Percentiles rank a stretch among this genome's conserved stretches.
These are phyloP conservation scores for Beverwykella pulmonaria DNA, from an alignment of 495 filamentous ascomycete species.

Conservation along the genomic window DNA sequence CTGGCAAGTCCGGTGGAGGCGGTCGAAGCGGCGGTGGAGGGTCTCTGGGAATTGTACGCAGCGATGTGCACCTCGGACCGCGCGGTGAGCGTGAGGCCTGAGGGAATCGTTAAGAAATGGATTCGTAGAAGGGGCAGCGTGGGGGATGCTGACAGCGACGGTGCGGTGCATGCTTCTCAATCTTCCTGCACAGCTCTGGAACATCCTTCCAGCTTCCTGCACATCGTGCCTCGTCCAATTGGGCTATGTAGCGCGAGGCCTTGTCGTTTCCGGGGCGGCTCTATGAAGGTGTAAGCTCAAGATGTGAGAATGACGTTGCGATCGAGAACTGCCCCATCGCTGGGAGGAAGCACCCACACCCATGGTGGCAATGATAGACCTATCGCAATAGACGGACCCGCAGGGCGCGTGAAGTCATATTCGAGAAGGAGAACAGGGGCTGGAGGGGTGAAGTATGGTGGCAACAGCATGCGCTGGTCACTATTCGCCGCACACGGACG, in stretches of 20 bases:
- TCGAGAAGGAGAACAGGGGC: constrained; percentile 13
- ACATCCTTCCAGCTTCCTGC: constrained; percentile 86
- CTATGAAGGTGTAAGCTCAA: constrained; percentile 24
- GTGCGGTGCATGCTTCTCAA: constrained; percentile 89
- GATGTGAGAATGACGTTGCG: constrained; percentile 33
- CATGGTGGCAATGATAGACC: constrained; percentile 32
- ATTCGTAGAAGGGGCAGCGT: background rate
- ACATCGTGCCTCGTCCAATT: constrained; percentile 83
- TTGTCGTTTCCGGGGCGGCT: constrained; percentile 57
- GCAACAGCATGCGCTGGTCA: background rate
- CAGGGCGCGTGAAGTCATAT: constrained; percentile 19
- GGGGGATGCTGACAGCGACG: constrained; percentile 67
- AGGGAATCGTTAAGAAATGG: background rate
- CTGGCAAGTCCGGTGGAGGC: constrained; percentile 59
- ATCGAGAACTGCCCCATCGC: background rate
- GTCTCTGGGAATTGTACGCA: constrained; percentile 45
- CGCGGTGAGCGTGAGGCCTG: constrained; percentile 77
- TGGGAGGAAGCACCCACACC: constrained; percentile 23
- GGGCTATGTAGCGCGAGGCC: constrained; percentile 74
- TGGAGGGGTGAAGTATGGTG: background rate
- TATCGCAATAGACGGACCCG: constrained; percentile 20
- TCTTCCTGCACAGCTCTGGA: constrained; percentile 86
- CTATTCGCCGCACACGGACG: background rate
- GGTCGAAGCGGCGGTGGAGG: constrained; percentile 49
- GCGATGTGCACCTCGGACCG: constrained; percentile 69